Base-by-base conservation (phyloP, 805 yeast species). In the Saccharomycopsis microspora region DNA sequence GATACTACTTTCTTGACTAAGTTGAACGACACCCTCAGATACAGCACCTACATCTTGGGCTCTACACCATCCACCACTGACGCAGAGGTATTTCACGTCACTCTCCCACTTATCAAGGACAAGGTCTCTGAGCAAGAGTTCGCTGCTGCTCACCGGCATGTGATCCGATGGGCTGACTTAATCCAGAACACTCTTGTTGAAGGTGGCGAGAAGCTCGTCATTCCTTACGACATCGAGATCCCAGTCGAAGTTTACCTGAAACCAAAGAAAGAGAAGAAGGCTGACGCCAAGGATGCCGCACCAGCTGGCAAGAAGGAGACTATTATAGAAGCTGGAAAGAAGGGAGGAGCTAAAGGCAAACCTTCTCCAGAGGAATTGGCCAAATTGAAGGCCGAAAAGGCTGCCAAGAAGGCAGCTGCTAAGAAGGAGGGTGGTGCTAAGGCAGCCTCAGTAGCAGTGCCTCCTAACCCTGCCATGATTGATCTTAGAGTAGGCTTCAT, bases 401-500 rank as follows among this genome's bases (percentile, higher is more conserved):
- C 72, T 42, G 72, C 71, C 10, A 68, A 67, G 58, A 76, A 76
- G 65, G 82, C 82, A 43, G 72, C 74, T 56, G 78, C 78, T 28
- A 73, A 30, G 19, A 71, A 76, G 63, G 77, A 80, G 57, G 74
- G 75, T 50, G 69, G 74, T 59, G 64, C 64, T 43, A 71, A 70
- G 39, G 70, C 74, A 50, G 55, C 61, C 54, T 61, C 61, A 42
- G 66, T 66, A 46, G 68, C 60, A 41, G 76, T 70, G 50, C 81
- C 72, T 34, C 82, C 90, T 57, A 72, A 71, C 57, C 96, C 97
- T 49, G 76, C 95, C 19, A 70, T 81, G 74, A 79, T 93, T 62
- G 97, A 89, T 63, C 79, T 93, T 68, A 80, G 95, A 63, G 96
- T 93, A 54, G 99, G 99, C 46, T 87, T 82, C 74, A 93, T 93